Conservation (phyloP, 2,329 filamentous ascomycete species). For the Pseudogymnoascus sp. region DNA sequence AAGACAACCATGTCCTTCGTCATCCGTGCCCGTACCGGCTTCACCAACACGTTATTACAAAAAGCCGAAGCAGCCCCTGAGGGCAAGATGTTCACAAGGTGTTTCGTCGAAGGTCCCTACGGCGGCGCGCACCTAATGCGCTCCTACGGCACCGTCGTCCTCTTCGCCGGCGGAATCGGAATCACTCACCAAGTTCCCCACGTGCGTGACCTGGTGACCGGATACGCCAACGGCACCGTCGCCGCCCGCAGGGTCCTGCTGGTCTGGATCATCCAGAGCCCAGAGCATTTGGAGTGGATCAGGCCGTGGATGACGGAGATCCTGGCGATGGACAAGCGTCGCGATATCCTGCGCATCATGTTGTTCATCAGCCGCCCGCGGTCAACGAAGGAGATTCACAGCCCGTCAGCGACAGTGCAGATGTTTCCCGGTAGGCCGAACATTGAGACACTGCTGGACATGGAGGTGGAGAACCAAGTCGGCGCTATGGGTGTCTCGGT, state of each 20-base stretch:
- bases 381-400: conserved; percentile 74
- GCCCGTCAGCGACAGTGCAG: conserved; percentile 68
- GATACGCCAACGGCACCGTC: conserved; percentile 61
- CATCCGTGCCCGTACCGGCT: conserved; percentile 65
- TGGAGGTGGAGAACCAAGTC: conserved; percentile 67
- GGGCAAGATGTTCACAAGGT: conserved; percentile 55
- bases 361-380: conserved; percentile 70
- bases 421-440: conserved; percentile 79
- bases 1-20: conserved; percentile 65
- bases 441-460: conserved; percentile 62
- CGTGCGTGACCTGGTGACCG: conserved; percentile 63
- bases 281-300: conserved; percentile 78
- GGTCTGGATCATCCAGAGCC: conserved; percentile 72
- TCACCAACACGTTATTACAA: conserved; percentile 63
- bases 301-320: conserved; percentile 78
- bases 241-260: conserved; percentile 65
- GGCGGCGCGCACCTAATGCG: conserved; percentile 63
- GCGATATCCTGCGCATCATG: conserved; percentile 68
- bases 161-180: conserved; percentile 74
- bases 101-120: conserved; percentile 70
- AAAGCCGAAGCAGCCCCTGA: conserved; percentile 55
- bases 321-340: conserved; percentile 64
- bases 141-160: conserved; percentile 70
- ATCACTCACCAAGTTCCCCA: conserved; percentile 75
- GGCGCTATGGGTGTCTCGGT: conserved; percentile 68